These are phyloP conservation scores for Volvariella surrecta DNA, from an alignment of 1,284 basidiomycete species.

Conservation along the genomic window DNA sequence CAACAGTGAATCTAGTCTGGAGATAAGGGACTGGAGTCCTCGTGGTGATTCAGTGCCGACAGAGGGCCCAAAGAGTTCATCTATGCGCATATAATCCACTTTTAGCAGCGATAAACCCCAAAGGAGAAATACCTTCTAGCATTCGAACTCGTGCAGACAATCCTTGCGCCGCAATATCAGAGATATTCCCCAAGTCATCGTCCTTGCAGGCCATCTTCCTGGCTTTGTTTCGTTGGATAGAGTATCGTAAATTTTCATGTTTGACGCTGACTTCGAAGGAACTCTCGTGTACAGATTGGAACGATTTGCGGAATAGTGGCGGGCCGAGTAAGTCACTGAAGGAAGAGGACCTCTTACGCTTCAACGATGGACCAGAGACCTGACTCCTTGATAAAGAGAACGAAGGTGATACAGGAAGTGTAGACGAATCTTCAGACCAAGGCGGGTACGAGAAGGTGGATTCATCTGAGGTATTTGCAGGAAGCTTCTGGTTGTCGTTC, in stretches of 20 bases:
- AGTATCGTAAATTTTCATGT: conserved; percentile 8
- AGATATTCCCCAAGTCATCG: neutral
- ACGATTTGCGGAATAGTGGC: conserved; percentile 9
- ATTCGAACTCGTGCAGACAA: conserved; percentile 1
- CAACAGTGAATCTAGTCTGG: conserved; percentile 7
- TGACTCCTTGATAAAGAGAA: conserved; percentile 1
- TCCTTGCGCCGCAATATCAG: neutral
- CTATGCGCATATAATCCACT: conserved; percentile 1
- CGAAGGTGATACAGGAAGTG: neutral
- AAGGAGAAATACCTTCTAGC: conserved; percentile 4
- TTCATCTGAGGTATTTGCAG: neutral
- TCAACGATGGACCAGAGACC: conserved; percentile 7
- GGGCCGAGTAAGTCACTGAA: conserved; percentile 1
- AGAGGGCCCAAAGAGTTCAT: conserved; percentile 5
- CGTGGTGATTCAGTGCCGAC: conserved; percentile 2
- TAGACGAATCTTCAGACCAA: neutral
- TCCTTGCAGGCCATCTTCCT: neutral
- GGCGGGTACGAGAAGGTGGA: neutral
- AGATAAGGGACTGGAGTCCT: conserved; percentile 1
- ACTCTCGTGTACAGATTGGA: conserved; percentile 7
- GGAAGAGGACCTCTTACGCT: conserved; percentile 6
- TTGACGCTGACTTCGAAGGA: conserved; percentile 10
- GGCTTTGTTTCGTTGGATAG: neutral
- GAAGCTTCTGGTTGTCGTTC: neutral
- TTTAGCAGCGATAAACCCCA: neutral